Conservation (phyloP, 73 alveolate species). For the Strombidium stylifer region DNA sequence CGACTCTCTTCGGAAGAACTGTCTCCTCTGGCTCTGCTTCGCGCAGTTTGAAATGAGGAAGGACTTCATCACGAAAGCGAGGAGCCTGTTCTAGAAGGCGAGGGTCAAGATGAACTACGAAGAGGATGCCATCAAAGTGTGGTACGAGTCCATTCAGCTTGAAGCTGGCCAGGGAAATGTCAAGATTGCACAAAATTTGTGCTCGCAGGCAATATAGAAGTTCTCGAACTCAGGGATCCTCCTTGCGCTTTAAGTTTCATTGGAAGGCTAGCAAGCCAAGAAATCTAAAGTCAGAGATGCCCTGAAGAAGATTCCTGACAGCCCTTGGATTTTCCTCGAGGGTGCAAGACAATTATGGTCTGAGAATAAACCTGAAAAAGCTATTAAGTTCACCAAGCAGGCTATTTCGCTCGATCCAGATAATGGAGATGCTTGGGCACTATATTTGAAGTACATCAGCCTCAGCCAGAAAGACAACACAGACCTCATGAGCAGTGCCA, state of each 20-base stretch:
- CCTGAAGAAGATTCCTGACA: slow-evolving; percentile 58
- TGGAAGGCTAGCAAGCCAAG: slow-evolving; percentile 64
- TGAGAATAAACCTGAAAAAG: slow-evolving; percentile 76
- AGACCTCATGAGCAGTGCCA: too few relatives aligned
- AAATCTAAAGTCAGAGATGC: slow-evolving; percentile 69
- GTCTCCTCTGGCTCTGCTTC: slow-evolving; percentile 60
- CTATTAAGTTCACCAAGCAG: slow-evolving; percentile 71
- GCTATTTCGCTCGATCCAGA: slow-evolving; percentile 59
- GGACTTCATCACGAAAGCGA: slow-evolving; percentile 62
- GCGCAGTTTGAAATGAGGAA: slow-evolving; percentile 57
- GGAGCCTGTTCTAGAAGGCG: slow-evolving; percentile 75
- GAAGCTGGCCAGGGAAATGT: slow-evolving; percentile 63
- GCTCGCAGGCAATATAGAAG: slow-evolving; percentile 65
- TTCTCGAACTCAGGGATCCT: slow-evolving; percentile 63
- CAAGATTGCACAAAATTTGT: slow-evolving; percentile 64
- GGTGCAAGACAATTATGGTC: slow-evolving; percentile 66
- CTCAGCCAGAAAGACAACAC: slow-evolving; percentile 10
- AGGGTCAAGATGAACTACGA: slow-evolving; percentile 61
- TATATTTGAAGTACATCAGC: background rate
- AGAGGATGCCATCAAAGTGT: slow-evolving; percentile 59
- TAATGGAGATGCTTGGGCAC: slow-evolving; percentile 88
- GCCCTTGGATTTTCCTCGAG: slow-evolving; percentile 56
- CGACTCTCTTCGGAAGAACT: slow-evolving; percentile 17
- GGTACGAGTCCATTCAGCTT: slow-evolving; percentile 67
- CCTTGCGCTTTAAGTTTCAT: slow-evolving; percentile 75